Evolutionary conservation across 1,284 basidiomycete genomes (phyloP).

Genomic region (Moesziomyces parantarcticus): DNA sequence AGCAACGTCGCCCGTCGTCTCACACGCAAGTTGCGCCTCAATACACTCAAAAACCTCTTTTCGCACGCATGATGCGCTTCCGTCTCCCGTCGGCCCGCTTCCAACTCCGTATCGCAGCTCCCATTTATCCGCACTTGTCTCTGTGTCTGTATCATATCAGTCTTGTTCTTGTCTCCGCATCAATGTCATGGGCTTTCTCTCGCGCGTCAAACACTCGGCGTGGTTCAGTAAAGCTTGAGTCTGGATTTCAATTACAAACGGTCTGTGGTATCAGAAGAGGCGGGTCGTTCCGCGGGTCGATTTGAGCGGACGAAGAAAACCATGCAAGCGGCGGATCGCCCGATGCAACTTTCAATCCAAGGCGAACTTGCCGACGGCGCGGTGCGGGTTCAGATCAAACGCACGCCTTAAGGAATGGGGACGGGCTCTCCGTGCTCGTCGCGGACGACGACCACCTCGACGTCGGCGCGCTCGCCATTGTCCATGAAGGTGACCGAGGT

Average conservation of each 20-base stretch:
- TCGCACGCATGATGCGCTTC: not conserved
- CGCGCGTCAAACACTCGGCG: not conserved
- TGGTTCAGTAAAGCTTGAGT: not conserved
- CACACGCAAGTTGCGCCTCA: slow-evolving; percentile 7
- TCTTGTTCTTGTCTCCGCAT: not conserved
- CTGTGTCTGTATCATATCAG: not conserved
- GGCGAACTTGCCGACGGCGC: too few species aligned
- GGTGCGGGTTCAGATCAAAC: not conserved
- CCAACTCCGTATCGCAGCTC: not conserved
- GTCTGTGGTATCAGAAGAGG: not conserved
- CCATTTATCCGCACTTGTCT: not conserved
- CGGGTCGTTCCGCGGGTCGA: not conserved
- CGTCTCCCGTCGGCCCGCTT: not conserved
- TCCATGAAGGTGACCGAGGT: slow-evolving; percentile 90
- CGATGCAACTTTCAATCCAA: not conserved
- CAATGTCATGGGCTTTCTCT: not conserved
- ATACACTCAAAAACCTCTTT: slow-evolving; percentile 31
- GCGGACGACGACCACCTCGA: slow-evolving; percentile 66
- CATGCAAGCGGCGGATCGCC: too few species aligned
- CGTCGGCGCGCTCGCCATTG: slow-evolving; percentile 79
- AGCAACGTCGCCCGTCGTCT: slow-evolving; percentile 14
- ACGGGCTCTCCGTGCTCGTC: slow-evolving; percentile 67
- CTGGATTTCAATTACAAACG: not conserved
- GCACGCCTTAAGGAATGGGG: slow-evolving; percentile 56
- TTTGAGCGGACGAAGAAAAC: too few species aligned